phyloP scores from a whole-genome alignment of 2,329 filamentous ascomycete species.

The Alternaria ethzedia region DNA sequence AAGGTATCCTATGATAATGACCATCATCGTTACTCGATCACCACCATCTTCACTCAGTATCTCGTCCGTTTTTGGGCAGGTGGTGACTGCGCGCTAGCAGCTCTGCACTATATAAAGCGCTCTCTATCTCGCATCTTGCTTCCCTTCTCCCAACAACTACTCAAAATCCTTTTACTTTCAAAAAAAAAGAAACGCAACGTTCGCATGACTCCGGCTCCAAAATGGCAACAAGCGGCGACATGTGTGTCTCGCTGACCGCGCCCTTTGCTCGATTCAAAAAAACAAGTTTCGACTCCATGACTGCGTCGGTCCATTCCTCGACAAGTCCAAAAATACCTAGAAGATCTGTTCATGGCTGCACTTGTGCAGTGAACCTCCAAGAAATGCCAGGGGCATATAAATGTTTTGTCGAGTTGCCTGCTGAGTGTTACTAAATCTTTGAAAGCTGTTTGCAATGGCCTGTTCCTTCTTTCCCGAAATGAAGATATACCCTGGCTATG shows the following conservation, averaged over 20 bases:
- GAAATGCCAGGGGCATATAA: rapidly evolving
- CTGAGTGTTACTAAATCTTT: not conserved
- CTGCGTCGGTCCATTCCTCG: not conserved
- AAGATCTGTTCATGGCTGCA: not conserved
- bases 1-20: not conserved
- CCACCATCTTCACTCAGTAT: not conserved
- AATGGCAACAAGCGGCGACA: too few species aligned
- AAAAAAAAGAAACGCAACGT: too few species aligned
- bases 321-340: not conserved
- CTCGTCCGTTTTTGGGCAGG: not conserved
- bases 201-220: too few species aligned
- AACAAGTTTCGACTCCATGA: not conserved
- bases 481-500: not conserved
- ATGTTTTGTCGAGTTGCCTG: not conserved
- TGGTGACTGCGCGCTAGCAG: not conserved
- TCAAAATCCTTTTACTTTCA: not conserved
- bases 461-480: not conserved
- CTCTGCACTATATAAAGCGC: not conserved
- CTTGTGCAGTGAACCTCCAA: not conserved
- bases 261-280: too few species aligned
- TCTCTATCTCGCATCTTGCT: not conserved
- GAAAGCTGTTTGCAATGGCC: not conserved
- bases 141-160: not conserved
- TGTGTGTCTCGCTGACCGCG: too few species aligned
- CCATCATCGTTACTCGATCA: not conserved